Conservation (phyloP, 768 basidiomycete species). For the Pulveroboletus sp. region DNA sequence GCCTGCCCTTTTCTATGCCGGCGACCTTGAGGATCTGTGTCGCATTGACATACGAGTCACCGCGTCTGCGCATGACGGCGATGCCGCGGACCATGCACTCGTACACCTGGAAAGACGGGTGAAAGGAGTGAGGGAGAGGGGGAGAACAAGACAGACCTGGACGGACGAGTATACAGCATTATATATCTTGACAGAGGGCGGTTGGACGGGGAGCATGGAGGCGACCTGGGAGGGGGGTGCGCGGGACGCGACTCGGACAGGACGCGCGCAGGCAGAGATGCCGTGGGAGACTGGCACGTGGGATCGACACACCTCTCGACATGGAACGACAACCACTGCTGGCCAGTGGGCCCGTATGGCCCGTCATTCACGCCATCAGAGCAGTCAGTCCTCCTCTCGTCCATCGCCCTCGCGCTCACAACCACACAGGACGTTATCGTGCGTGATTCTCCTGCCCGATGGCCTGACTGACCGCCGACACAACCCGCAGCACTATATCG, state of each 20-base stretch:
- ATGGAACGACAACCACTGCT: conserved; percentile 39
- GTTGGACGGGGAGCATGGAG: conserved; percentile 34
- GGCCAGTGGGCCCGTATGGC: conserved; percentile 64
- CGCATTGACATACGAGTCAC: conserved; percentile 95
- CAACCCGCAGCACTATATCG: conserved; percentile 59
- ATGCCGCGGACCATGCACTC: conserved; percentile 98
- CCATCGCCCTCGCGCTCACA: conserved; percentile 7
- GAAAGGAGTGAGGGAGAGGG: background rate
- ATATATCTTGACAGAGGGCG: conserved; percentile 74
- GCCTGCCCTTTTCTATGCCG: conserved; percentile 92
- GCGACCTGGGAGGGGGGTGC: conserved; percentile 19
- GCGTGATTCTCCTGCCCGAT: conserved; percentile 1
- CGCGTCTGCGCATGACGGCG: conserved; percentile 94
- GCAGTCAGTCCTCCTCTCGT: conserved; percentile 33
- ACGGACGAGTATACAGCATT: conserved; percentile 92
- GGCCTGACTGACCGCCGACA: background rate
- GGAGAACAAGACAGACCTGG: conserved; percentile 44
- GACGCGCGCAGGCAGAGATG: conserved; percentile 31
- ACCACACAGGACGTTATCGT: conserved; percentile 60
- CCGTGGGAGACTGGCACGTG: conserved; percentile 17
- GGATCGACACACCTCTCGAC: background rate
- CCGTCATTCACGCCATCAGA: conserved; percentile 76
- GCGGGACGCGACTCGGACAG: conserved; percentile 30
- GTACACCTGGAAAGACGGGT: conserved; percentile 57
- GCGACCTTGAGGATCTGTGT: conserved; percentile 99